phyloP scores from a whole-genome alignment of 176 grass and related monocot species.

The Eleusine indica region DNA sequence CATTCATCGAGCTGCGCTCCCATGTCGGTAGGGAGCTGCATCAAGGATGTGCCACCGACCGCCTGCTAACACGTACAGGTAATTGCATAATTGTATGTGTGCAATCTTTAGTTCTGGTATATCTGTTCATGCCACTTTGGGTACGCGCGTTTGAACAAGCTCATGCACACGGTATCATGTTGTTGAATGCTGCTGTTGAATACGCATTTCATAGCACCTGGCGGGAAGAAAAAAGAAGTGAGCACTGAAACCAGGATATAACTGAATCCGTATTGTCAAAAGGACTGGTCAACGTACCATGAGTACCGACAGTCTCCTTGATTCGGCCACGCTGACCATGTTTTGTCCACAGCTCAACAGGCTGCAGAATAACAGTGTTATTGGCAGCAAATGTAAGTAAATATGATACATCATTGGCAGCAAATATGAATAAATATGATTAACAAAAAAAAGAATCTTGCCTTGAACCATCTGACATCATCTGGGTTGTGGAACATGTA shows the following conservation, averaged over 20 bases:
- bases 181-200: constrained; percentile 90
- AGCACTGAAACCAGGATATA: constrained; percentile 6
- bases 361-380: constrained; percentile 51
- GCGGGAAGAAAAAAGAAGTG: neutral
- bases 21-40: neutral
- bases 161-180: constrained; percentile 95
- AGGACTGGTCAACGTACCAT: constrained; percentile 54
- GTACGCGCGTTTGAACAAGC: constrained; percentile 79
- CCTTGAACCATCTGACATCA: constrained; percentile 97
- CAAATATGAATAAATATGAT: neutral
- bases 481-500: constrained; percentile 96
- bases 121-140: constrained; percentile 91
- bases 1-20: neutral
- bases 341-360: constrained; percentile 89
- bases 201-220: constrained; percentile 92
- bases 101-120: constrained; percentile 34
- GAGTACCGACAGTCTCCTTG: constrained; percentile 93
- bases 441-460: constrained; percentile 39
- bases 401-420: neutral
- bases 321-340: constrained; percentile 83
- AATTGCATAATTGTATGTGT: neutral
- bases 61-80: neutral
- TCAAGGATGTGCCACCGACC: neutral
- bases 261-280: neutral
- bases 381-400: neutral